A percentile compares a stretch with the other conserved stretches of the same genome.
These are phyloP conservation scores for Amauroascus verrucosus DNA, from an alignment of 2,329 filamentous ascomycete genomes.

Conservation along the genomic window DNA sequence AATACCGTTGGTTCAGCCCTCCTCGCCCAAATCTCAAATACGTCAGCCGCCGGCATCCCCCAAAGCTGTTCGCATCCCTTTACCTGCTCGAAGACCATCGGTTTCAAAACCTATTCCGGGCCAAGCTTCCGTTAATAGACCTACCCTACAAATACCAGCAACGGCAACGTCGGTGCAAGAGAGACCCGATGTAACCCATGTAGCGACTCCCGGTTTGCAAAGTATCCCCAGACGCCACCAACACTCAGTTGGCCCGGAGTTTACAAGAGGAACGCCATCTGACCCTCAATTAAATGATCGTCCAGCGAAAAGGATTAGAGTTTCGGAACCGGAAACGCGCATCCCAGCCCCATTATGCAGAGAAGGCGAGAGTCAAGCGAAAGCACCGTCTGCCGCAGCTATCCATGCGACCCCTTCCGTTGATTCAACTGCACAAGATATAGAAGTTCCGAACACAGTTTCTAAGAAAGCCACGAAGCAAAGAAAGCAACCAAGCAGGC, in stretches of 20 bases:
- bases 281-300: slow-evolving; percentile 17
- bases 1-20: no score
- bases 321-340: slow-evolving; percentile 10
- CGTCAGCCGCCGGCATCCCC: neutral
- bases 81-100: neutral
- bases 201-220: neutral
- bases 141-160: neutral
- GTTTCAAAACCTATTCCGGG: slow-evolving; percentile 9
- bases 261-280: neutral
- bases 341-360: neutral
- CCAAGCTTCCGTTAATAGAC: slow-evolving; percentile 14
- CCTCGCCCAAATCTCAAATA: neutral
- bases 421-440: slow-evolving; percentile 11
- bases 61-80: neutral
- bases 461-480: slow-evolving; percentile 3
- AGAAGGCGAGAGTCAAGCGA: neutral
- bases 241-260: neutral
- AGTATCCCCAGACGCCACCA: neutral
- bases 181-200: neutral
- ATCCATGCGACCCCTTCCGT: slow-evolving; percentile 11
- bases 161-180: neutral
- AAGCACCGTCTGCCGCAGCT: slow-evolving; percentile 17
- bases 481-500: slow-evolving; percentile 17
- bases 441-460: slow-evolving; percentile 15
- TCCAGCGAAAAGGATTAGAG: slow-evolving; percentile 25